Base-by-base conservation (phyloP, 805 yeast genomes). In the Suhomyces prunicola region DNA sequence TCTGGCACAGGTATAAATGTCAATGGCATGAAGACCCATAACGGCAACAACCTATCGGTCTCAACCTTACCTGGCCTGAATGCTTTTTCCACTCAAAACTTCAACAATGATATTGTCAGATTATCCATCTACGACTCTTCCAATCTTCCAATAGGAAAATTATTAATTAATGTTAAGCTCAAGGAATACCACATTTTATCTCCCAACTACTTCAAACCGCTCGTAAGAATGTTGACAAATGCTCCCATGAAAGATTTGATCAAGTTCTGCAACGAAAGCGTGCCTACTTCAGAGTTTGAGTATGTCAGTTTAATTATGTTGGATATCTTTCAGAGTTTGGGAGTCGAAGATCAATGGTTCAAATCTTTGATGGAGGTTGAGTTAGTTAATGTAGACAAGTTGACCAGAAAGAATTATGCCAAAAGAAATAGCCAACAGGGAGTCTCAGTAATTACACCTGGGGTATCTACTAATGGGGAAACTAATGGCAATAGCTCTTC, bases 271-370 rank as follows among this genome's bases (percentile, higher is more conserved):
- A 75, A 76, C 61, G 64, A 51, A 8, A 67, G 67, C 39, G 73
- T 73, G 7, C 61, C 74, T 15, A 68, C 70, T 46, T 66, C 69
- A 35, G 77, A 80, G 52, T 68, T 87, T 59, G 88, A 83, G 53
- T 77, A 78, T 29, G 74, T 78, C 39, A 79, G 92, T 36, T 66
- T 73, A 36, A 81, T 88, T 40, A 74, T 89, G 52, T 68, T 90
- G 49, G 92, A 89, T 61, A 80, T 90, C 13, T 90, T 87, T 63
- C 93, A 89, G 64, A 78, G 89, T 17, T 71, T 87, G 39, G 83
- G 83, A 6, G 76, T 76, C 47, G 94, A 88, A 58, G 81, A 84
- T 42, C 82, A 80, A 17, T 91, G 96, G 92, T 83, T 93, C 57
- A 77, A 79, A 52, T 77, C 84, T 0, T 70, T 92, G 52, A 83